Percentiles rank a stretch among this genome's conserved stretches.
phyloP scores from a whole-genome alignment of 306 rosid species.

The Vicia sativa region DNA sequence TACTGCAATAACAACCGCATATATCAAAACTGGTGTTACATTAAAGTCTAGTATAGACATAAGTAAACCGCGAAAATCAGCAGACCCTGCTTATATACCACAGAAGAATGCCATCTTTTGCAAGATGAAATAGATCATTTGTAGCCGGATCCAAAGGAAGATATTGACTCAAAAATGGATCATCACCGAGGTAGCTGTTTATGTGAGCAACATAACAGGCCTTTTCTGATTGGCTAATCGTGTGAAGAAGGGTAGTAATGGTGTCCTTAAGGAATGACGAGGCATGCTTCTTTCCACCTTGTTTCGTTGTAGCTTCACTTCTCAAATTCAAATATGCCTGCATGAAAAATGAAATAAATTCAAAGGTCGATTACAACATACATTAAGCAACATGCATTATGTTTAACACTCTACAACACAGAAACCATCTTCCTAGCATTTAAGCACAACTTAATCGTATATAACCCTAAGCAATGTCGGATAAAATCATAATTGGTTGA shows the following conservation, averaged over 20 bases:
- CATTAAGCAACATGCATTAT: slow-evolving; percentile 20
- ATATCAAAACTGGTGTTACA: slow-evolving; percentile 32
- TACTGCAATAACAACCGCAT: slow-evolving; percentile 61
- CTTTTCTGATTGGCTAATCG: slow-evolving; percentile 86
- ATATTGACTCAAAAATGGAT: slow-evolving; percentile 75
- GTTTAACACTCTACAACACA: slow-evolving; percentile 26
- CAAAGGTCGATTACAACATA: slow-evolving; percentile 20
- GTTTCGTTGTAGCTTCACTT: slow-evolving; percentile 55
- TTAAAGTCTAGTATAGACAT: slow-evolving; percentile 30
- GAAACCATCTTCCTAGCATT: slow-evolving; percentile 13
- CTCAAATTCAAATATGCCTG: slow-evolving; percentile 80
- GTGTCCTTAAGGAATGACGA: slow-evolving; percentile 83
- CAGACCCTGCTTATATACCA: slow-evolving; percentile 66
- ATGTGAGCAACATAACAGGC: slow-evolving; percentile 85
- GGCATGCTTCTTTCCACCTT: slow-evolving; percentile 69
- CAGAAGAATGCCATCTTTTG: slow-evolving; percentile 91
- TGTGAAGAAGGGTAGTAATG: slow-evolving; percentile 90
- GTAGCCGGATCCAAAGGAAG: slow-evolving; percentile 82
- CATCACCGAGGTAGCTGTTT: slow-evolving; percentile 92
- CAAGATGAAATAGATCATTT: slow-evolving; percentile 68
- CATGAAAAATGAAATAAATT: background rate
- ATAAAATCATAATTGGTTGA: too few relatives aligned
- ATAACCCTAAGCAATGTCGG: background rate
- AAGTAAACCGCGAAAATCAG: slow-evolving; percentile 37
- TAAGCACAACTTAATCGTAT: background rate